These are phyloP conservation scores for Ophiostoma triangulosporum DNA, from an alignment of 2,329 filamentous ascomycete species.

Conservation along the genomic window DNA sequence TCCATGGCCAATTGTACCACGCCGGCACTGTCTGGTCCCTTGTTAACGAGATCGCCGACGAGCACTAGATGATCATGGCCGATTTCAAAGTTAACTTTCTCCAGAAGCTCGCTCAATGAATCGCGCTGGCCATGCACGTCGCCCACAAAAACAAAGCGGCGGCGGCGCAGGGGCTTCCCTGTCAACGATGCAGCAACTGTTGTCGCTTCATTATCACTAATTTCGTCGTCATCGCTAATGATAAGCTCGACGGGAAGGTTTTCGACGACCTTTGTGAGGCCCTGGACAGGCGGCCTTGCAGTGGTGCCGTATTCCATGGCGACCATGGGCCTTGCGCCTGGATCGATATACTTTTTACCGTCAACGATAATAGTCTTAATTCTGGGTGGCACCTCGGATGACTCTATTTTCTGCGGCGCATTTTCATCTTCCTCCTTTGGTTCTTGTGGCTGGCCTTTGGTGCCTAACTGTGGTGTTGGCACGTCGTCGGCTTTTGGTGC, in stretches of 20 bases:
- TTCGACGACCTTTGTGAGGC: slow-evolving; percentile 17
- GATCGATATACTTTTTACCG: not conserved
- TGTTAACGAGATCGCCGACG: slow-evolving; percentile 68
- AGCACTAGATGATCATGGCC: slow-evolving; percentile 60
- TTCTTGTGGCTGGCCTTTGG: not conserved
- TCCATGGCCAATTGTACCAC: slow-evolving; percentile 64
- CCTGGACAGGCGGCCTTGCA: slow-evolving; percentile 25
- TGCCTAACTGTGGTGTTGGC: not conserved
- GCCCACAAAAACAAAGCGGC: slow-evolving; percentile 66
- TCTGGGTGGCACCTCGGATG: not conserved
- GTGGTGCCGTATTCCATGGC: slow-evolving; percentile 23
- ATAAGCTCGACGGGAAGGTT: slow-evolving; percentile 20
- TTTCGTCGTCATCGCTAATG: slow-evolving; percentile 16
- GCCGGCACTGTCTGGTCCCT: slow-evolving; percentile 70
- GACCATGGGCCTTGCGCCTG: slow-evolving; percentile 1
- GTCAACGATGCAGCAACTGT: slow-evolving; percentile 20
- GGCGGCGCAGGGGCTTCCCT: slow-evolving; percentile 18
- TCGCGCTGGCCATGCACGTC: slow-evolving; percentile 83
- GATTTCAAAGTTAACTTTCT: slow-evolving; percentile 48
- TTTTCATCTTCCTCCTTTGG: not conserved
- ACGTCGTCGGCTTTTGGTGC: not conserved
- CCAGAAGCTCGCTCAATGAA: slow-evolving; percentile 52
- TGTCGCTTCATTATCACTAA: not conserved
- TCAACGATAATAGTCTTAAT: not conserved
- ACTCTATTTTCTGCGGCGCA: not conserved